A percentile compares a stretch with the other conserved stretches of the same genome.
Evolutionary conservation across 306 rosid species (phyloP).

Genomic region (Gynostemma pentaphyllum): DNA sequence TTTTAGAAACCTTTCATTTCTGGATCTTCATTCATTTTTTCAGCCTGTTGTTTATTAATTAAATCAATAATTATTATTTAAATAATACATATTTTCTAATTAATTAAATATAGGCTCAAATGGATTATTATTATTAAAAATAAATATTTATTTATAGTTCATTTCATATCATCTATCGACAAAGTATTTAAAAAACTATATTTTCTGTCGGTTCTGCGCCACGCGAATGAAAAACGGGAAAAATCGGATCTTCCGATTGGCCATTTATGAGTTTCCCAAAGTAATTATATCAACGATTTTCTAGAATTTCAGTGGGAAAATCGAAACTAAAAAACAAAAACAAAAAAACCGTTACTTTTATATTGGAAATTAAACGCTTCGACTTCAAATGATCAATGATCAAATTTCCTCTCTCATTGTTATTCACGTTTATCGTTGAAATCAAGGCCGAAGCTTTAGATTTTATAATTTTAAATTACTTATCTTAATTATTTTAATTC

Average conservation of each 20-base stretch:
- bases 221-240: neutral
- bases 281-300: neutral
- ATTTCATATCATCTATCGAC: neutral
- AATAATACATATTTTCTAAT: too few relatives aligned
- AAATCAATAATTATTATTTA: too few relatives aligned
- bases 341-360: neutral
- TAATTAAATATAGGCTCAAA: too few relatives aligned
- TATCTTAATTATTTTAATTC: too few relatives aligned
- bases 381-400: neutral
- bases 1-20: too few relatives aligned
- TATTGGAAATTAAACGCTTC: neutral
- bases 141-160: too few relatives aligned
- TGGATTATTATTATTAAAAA: too few relatives aligned
- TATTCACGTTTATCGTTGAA: neutral
- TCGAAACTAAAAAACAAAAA: neutral
- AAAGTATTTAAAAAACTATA: neutral
- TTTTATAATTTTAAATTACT: neutral
- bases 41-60: too few relatives aligned
- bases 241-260: neutral
- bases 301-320: neutral
- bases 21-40: too few relatives aligned
- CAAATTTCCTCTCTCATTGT: neutral
- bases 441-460: constrained; percentile 6
- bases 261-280: neutral
- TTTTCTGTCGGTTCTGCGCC: neutral